Percentiles rank a stretch among this genome's conserved stretches.
Evolutionary conservation across 768 basidiomycete genomes (phyloP).

Genomic region (Naganishia kalamii): DNA sequence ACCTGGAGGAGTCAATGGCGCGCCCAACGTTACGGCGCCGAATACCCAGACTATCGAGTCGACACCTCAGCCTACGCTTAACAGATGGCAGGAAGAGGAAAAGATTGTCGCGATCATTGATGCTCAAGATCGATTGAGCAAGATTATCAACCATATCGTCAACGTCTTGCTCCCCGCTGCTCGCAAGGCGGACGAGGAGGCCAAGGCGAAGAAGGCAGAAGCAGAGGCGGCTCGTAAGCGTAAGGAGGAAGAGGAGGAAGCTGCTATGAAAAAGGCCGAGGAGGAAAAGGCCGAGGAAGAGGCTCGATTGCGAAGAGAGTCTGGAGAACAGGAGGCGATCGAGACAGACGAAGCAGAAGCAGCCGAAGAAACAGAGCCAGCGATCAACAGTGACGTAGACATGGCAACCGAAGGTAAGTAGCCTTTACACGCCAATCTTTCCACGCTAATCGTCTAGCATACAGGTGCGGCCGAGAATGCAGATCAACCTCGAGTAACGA

Average conservation of each 20-base stretch:
- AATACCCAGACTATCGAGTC: conserved; percentile 45
- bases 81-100: conserved; percentile 84
- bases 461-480: conserved; percentile 14
- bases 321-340: too few species aligned
- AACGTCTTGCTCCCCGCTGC: conserved; percentile 75
- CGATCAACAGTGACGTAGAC: conserved; percentile 19
- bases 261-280: conserved; percentile 17
- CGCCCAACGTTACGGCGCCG: neutral
- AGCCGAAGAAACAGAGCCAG: neutral
- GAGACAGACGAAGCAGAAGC: conserved; percentile 7
- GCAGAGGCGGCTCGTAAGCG: conserved; percentile 48
- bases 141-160: conserved; percentile 64
- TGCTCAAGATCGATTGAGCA: conserved; percentile 60
- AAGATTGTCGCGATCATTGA: conserved; percentile 73
- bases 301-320: conserved; percentile 4
- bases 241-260: conserved; percentile 20
- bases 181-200: conserved; percentile 42
- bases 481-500: conserved; percentile 59
- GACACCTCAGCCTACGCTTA: conserved; percentile 70
- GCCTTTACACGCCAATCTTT: neutral
- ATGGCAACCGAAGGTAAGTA: conserved; percentile 17
- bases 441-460: neutral
- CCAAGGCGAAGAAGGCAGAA: conserved; percentile 45
- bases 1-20: neutral
- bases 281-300: conserved; percentile 23